These are phyloP conservation scores for Xylaria nigripes DNA, from an alignment of 495 filamentous ascomycete genomes.

Conservation along the genomic window DNA sequence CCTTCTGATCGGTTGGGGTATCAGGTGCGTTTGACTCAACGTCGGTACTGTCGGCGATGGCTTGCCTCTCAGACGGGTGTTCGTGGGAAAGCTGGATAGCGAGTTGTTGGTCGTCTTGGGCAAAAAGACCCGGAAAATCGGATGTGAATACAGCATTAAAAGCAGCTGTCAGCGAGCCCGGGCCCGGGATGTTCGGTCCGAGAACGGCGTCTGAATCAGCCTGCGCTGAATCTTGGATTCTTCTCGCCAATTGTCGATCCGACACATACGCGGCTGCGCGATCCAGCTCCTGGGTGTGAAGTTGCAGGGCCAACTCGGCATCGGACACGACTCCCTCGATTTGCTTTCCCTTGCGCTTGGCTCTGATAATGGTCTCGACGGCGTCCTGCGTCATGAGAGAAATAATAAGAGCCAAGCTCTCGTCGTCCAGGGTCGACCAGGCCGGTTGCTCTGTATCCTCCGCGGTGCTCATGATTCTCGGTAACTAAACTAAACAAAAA, in stretches of 20 bases:
- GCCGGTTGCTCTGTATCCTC: neutral
- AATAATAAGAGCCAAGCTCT: slow-evolving; percentile 13
- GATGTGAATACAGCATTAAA: too few species aligned
- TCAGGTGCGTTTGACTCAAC: slow-evolving; percentile 4
- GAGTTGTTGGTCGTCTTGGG: slow-evolving; percentile 16
- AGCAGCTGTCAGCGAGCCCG: too few species aligned
- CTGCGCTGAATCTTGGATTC: slow-evolving; percentile 24
- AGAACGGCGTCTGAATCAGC: slow-evolving; percentile 19
- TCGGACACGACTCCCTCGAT: slow-evolving; percentile 22
- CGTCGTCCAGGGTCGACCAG: slow-evolving; percentile 4
- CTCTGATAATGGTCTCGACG: slow-evolving; percentile 10
- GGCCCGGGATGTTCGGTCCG: slow-evolving; percentile 10
- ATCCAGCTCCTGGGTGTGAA: slow-evolving; percentile 24
- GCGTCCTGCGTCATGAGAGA: slow-evolving; percentile 24
- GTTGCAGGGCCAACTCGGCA: slow-evolving; percentile 19
- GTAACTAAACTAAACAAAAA: too few species aligned
- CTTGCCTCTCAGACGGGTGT: neutral
- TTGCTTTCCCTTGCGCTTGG: slow-evolving; percentile 23
- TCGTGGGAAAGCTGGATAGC: neutral
- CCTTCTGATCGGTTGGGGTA: neutral
- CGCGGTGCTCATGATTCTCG: neutral
- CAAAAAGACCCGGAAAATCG: slow-evolving; percentile 9
- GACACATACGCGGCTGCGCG: slow-evolving; percentile 8
- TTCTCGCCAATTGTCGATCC: slow-evolving; percentile 26
- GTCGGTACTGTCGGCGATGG: neutral